These are phyloP conservation scores for Typha latifolia DNA, from an alignment of 176 grass and related monocot species.

Conservation along the genomic window DNA sequence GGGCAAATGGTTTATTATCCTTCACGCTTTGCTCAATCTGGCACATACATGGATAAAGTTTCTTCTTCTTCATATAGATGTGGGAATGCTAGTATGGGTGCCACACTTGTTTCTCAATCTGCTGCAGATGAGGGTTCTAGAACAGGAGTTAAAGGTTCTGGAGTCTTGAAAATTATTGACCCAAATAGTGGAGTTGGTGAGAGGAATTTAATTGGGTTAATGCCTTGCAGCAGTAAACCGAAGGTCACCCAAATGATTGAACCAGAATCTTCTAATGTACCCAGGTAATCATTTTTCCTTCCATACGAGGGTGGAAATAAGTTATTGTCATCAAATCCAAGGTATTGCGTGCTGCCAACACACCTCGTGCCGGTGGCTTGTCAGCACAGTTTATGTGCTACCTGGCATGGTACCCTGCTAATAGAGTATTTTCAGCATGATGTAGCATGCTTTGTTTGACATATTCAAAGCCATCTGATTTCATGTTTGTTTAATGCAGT, in stretches of 20 bases:
- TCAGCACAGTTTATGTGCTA: no score
- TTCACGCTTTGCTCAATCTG: background rate
- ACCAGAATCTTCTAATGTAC: constrained; percentile 3
- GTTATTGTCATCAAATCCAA: no score
- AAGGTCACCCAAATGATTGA: background rate
- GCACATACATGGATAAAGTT: constrained; percentile 1
- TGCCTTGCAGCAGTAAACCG: background rate
- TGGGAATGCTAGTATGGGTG: constrained; percentile 5
- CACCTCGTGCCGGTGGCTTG: no score
- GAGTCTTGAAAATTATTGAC: background rate
- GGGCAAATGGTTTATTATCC: constrained; percentile 2
- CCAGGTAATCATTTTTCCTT: background rate
- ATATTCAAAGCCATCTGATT: no score
- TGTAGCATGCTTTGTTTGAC: no score
- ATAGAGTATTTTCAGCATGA: no score
- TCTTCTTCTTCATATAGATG: constrained; percentile 2
- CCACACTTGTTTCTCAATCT: constrained; percentile 10
- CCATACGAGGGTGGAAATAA: no score
- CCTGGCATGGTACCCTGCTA: no score
- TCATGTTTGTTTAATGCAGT: constrained; percentile 1
- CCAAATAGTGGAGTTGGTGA: background rate
- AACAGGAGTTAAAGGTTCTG: constrained; percentile 16
- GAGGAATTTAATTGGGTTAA: background rate
- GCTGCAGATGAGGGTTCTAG: constrained; percentile 17
- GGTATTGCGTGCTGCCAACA: no score